Evolutionary conservation across 2,329 filamentous ascomycete genomes (phyloP), one percentile per base, ranked within the genome.

Genomic region (Sporothrix pseudoabietina): DNA sequence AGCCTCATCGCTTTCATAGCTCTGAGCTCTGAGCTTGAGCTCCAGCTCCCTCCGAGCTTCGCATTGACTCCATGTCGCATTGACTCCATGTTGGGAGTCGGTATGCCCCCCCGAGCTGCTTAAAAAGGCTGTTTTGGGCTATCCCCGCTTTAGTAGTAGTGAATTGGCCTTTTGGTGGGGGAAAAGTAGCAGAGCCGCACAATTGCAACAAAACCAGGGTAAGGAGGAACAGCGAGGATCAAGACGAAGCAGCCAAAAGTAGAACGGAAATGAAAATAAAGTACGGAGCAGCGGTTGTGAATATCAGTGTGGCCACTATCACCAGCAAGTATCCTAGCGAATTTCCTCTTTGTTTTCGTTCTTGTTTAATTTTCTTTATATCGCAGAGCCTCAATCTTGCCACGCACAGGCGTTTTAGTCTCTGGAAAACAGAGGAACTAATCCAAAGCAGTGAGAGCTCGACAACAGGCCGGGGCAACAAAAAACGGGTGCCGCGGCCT

Each of bases 21-120:
- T 41, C n/a, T 41, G 59, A 65, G 59, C 59, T 44, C 44, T 26
- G 9, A 63, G 59, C 32, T 41, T n/a, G 59, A 65, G 59, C 59
- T 44, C 26, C 10, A 65, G 59, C 35, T 65, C 35, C 39, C 59
- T 26, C 14, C 59, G 19, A 44, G 30, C 14, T 35, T 35, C 10
- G 55, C 55, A 35, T 6, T 59, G n/a, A 19, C 16, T n/a, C 55
- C 55, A 12, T 59, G 30, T 59, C 10, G 55, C 55, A 35, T 6
- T 59, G n/a, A 19, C 16, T n/a, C 55, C 55, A 12, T 59, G 30
- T 59, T 4, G 8, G 32, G 55, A 59, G 6, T 16, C 10, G 3
- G 12, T 55, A 30, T 55, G 57, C 32, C 57, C 19, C 2, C 6
- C 19, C 7, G 4, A 35, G 35, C 35, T 44, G 41, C 4, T 10